phyloP scores from a whole-genome alignment of 495 filamentous ascomycete genomes.

The Neurospora africana region DNA sequence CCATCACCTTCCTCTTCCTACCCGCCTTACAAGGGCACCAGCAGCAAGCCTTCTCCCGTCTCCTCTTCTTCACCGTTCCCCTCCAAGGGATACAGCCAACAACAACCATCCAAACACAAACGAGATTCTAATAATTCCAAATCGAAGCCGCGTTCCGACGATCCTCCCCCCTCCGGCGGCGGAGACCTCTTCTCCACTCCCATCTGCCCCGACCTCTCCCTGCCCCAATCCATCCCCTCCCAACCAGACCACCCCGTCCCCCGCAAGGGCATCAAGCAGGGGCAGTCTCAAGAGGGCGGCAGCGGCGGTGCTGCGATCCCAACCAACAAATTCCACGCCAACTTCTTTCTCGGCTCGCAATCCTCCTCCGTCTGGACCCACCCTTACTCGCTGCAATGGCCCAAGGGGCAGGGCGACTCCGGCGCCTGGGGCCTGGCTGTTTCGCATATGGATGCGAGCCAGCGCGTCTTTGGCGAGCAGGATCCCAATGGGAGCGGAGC shows the following conservation, averaged over 20 bases:
- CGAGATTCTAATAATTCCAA: neutral
- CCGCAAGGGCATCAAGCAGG: slow-evolving; percentile 27
- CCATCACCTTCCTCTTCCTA: neutral
- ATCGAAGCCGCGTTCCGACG: neutral
- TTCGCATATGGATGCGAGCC: slow-evolving; percentile 55
- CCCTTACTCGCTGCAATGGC: slow-evolving; percentile 76
- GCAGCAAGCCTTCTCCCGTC: neutral
- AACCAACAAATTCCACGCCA: slow-evolving; percentile 91
- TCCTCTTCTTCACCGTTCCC: neutral
- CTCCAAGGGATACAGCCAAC: neutral
- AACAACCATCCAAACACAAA: neutral
- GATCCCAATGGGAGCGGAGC: slow-evolving; percentile 38
- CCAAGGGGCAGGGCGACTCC: slow-evolving; percentile 53
- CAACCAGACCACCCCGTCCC: slow-evolving; percentile 31
- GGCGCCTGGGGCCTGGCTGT: slow-evolving; percentile 68
- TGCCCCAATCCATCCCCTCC: slow-evolving; percentile 39
- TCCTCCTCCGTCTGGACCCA: slow-evolving; percentile 63
- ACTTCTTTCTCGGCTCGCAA: slow-evolving; percentile 74
- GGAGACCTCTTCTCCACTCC: slow-evolving; percentile 43
- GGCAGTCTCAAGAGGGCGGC: slow-evolving; percentile 17
- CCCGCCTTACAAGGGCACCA: neutral
- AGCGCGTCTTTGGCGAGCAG: slow-evolving; percentile 50
- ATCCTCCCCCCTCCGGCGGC: neutral
- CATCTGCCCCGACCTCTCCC: slow-evolving; percentile 49
- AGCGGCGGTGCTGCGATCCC: slow-evolving; percentile 42